A percentile compares a stretch with the other conserved stretches of the same genome.
Evolutionary conservation across 176 grass and related monocot species (phyloP).

Genomic region (Oryza meridionalis): DNA sequence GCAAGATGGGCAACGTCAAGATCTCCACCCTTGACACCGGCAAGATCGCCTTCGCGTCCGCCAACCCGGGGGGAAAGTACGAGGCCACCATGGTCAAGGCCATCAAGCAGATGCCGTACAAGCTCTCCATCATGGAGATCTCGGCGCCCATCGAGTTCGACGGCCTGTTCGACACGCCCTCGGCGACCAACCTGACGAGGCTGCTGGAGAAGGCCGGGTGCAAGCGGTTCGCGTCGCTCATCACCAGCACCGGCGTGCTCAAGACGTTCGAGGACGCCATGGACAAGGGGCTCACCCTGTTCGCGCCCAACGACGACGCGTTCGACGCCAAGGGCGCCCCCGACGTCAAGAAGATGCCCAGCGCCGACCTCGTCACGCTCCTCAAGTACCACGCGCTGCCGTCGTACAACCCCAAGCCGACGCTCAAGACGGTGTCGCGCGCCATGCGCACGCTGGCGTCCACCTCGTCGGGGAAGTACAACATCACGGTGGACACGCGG

Average conservation of each 20-base stretch:
- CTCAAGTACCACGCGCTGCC: conserved; percentile 85
- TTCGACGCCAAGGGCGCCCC: conserved; percentile 63
- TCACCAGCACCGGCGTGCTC: conserved; percentile 65
- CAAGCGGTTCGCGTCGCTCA: conserved; percentile 75
- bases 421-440: conserved; percentile 59
- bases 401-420: conserved; percentile 70
- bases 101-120: conserved; percentile 66
- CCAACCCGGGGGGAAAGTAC: conserved; percentile 56
- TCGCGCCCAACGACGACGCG: conserved; percentile 88
- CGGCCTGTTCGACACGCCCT: conserved; percentile 63
- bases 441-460: conserved; percentile 61
- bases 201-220: conserved; percentile 89
- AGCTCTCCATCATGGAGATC: conserved; percentile 69
- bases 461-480: conserved; percentile 45
- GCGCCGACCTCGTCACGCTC: conserved; percentile 64
- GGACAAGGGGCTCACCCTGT: conserved; percentile 80
- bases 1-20: conserved; percentile 65
- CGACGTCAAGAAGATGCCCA: conserved; percentile 56
- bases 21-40: conserved; percentile 62
- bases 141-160: conserved; percentile 72
- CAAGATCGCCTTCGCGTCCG: conserved; percentile 66
- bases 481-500: conserved; percentile 52
- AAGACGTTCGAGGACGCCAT: conserved; percentile 75
- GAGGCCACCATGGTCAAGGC: conserved; percentile 70
- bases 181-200: conserved; percentile 56